Evolutionary conservation across 164 flowering plant genomes (phyloP).

Genomic region (Umbilicus rupestris): DNA sequence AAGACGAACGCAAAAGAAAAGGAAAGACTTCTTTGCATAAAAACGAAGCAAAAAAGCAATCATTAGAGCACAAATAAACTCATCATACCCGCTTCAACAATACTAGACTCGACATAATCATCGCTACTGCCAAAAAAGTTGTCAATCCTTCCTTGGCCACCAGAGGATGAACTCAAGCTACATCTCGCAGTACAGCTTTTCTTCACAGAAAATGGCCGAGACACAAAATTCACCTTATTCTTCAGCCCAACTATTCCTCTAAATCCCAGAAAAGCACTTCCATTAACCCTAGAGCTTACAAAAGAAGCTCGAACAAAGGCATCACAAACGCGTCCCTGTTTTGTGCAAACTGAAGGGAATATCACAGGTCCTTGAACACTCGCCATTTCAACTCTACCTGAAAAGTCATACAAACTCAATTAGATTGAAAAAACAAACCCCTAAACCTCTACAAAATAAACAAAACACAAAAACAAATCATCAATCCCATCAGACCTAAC

Average conservation of each 20-base stretch:
- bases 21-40: not conserved
- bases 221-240: not conserved
- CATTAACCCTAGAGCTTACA: not conserved
- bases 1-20: not conserved
- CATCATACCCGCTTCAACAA: conserved; percentile 85
- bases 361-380: not conserved
- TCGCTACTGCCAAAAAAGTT: conserved; percentile 72
- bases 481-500: not conserved
- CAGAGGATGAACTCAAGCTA: conserved; percentile 7
- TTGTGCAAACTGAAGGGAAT: not conserved
- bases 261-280: not conserved
- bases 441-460: no score
- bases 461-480: not conserved
- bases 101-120: conserved; percentile 84
- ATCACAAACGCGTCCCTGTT: not conserved
- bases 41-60: not conserved
- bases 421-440: not conserved
- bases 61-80: not conserved
- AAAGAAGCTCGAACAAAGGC: not conserved
- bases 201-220: not conserved
- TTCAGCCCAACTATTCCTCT: not conserved
- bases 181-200: not conserved
- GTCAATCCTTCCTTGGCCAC: conserved; percentile 32
- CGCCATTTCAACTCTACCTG: not conserved
- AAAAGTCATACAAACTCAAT: not conserved